phyloP scores from a whole-genome alignment of 352 stramenopile genomes.

The Phytophthora chlamydospora region DNA sequence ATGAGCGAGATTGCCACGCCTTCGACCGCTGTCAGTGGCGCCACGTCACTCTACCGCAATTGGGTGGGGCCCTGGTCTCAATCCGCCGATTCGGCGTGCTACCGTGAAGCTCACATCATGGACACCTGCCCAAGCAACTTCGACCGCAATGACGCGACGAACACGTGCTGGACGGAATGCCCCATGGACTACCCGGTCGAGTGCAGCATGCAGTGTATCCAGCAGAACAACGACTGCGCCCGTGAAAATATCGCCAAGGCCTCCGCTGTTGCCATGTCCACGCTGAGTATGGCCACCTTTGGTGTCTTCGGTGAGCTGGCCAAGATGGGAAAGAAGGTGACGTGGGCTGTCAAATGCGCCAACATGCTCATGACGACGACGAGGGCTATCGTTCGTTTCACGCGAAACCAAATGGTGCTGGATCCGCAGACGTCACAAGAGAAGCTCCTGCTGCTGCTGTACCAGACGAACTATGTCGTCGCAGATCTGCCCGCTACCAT shows the following conservation, averaged over 20 bases:
- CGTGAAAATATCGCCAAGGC: slow-evolving; percentile 43
- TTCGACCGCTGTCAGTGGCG: slow-evolving; percentile 16
- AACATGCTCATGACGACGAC: slow-evolving; percentile 39
- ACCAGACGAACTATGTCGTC: slow-evolving; percentile 63
- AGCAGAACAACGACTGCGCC: slow-evolving; percentile 62
- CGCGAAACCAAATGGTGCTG: slow-evolving; percentile 29
- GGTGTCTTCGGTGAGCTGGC: slow-evolving; percentile 49
- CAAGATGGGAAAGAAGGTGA: slow-evolving; percentile 41
- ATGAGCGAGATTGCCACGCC: slow-evolving; percentile 21
- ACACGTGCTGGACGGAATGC: slow-evolving; percentile 61
- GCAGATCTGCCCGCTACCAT: slow-evolving; percentile 59
- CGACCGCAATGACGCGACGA: slow-evolving; percentile 40
- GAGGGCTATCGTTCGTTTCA: slow-evolving; percentile 37
- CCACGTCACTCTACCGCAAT: slow-evolving; percentile 30
- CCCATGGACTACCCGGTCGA: slow-evolving; percentile 64
- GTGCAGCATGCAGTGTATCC: slow-evolving; percentile 67
- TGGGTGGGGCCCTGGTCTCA: slow-evolving; percentile 47
- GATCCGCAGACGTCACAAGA: slow-evolving; percentile 53
- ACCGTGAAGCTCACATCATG: slow-evolving; percentile 49
- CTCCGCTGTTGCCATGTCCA: slow-evolving; percentile 33
- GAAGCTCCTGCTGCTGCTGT: slow-evolving; percentile 57
- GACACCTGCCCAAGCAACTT: slow-evolving; percentile 46
- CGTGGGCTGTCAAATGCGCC: slow-evolving; percentile 47
- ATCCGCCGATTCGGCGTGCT: slow-evolving; percentile 46
- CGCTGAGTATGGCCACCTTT: slow-evolving; percentile 39